These are phyloP conservation scores for Candida sp. DNA, from an alignment of 1,139 yeast species.

Conservation along the genomic window DNA sequence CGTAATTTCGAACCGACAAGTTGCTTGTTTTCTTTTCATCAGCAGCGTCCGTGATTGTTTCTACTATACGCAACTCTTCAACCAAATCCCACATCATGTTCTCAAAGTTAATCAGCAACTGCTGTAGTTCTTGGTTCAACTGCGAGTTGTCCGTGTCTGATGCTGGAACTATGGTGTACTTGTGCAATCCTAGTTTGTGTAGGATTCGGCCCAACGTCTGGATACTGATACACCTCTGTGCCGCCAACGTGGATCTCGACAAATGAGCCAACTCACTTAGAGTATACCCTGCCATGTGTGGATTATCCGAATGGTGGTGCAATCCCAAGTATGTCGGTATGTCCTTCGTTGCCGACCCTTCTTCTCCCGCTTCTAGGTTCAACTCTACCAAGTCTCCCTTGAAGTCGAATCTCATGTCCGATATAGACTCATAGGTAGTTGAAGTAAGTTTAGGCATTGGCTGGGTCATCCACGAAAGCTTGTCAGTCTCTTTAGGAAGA, in stretches of 20 bases:
- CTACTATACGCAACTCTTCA: slow-evolving; percentile 67
- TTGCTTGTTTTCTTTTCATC: slow-evolving; percentile 70
- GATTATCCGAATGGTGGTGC: slow-evolving; percentile 91
- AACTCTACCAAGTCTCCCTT: slow-evolving; percentile 71
- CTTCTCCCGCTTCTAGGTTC: slow-evolving; percentile 10
- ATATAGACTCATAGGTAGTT: slow-evolving; percentile 61
- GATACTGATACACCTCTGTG: slow-evolving; percentile 87
- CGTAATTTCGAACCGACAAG: slow-evolving; percentile 81
- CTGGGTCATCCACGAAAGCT: slow-evolving; percentile 88
- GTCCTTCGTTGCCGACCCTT: slow-evolving; percentile 37
- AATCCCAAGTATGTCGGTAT: slow-evolving; percentile 70
- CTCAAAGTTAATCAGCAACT: slow-evolving; percentile 54
- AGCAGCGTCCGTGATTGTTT: slow-evolving; percentile 73
- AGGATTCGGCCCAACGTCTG: slow-evolving; percentile 87
- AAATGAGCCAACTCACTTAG: slow-evolving; percentile 80
- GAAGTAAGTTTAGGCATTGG: slow-evolving; percentile 54
- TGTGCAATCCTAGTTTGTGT: slow-evolving; percentile 74
- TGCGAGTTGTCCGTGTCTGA: slow-evolving; percentile 35
- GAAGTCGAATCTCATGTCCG: slow-evolving; percentile 87
- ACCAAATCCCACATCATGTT: slow-evolving; percentile 78
- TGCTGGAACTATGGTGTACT: slow-evolving; percentile 55
- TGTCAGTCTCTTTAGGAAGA: slow-evolving; percentile 79
- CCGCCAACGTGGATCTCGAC: slow-evolving; percentile 77
- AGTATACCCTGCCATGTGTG: slow-evolving; percentile 93
- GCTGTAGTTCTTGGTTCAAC: slow-evolving; percentile 37